These are phyloP conservation scores for Puya raimondii DNA, from an alignment of 176 grass and related monocot species.

Conservation along the genomic window DNA sequence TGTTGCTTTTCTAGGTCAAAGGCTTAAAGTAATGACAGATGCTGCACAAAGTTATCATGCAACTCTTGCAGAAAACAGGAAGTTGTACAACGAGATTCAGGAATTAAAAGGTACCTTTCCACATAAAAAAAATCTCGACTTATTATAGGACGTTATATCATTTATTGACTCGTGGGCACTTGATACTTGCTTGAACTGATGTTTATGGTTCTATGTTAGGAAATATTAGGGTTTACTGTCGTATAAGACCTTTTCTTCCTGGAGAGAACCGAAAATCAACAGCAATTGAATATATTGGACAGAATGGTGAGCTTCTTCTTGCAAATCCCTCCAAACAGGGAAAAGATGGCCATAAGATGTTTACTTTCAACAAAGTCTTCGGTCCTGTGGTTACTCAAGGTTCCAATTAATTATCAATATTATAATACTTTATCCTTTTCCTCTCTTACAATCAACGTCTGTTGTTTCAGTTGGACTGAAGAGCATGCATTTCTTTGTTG, in stretches of 20 bases:
- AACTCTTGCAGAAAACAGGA: conserved; percentile 72
- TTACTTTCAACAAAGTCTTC: conserved; percentile 89
- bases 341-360: conserved; percentile 69
- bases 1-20: conserved; percentile 18
- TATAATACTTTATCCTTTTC: not conserved
- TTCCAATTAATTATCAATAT: conserved; percentile 10
- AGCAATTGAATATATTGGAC: conserved; percentile 40
- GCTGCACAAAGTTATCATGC: conserved; percentile 58
- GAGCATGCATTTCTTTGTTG: not conserved
- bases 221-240: conserved; percentile 91
- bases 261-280: conserved; percentile 42
- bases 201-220: conserved; percentile 24
- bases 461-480: not conserved
- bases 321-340: conserved; percentile 62
- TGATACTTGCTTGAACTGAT: not conserved
- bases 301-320: conserved; percentile 67
- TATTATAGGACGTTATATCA: not conserved
- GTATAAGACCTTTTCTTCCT: conserved; percentile 76
- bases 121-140: not conserved
- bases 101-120: conserved; percentile 77
- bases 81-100: conserved; percentile 76
- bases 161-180: not conserved
- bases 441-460: too few species aligned
- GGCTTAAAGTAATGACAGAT: conserved; percentile 40
- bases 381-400: conserved; percentile 71